A percentile compares a stretch with the other conserved stretches of the same genome.
These are phyloP conservation scores for Cladosporium sp. DNA, from an alignment of 2,329 filamentous ascomycete genomes.

Conservation along the genomic window DNA sequence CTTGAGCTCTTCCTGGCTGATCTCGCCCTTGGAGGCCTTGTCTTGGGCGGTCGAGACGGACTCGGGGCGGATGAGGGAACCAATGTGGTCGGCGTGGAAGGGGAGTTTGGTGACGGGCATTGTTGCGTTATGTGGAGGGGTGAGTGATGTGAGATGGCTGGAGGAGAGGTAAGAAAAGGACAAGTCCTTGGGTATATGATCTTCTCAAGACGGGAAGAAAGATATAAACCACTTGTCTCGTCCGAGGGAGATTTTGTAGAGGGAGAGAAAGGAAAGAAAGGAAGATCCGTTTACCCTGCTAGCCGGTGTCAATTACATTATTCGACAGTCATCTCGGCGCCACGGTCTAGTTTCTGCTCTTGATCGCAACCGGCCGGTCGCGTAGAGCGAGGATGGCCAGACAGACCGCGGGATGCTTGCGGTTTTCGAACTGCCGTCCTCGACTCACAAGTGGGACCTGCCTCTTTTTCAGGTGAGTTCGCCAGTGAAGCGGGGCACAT, in stretches of 20 bases:
- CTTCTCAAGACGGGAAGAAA: background rate
- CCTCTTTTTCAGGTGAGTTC: background rate
- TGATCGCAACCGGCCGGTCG: constrained; percentile 10
- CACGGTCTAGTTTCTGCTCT: background rate
- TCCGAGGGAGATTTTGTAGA: constrained; percentile 1
- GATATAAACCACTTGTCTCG: background rate
- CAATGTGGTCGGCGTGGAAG: constrained; percentile 69
- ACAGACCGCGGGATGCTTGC: background rate
- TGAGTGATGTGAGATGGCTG: background rate
- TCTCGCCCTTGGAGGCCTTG: constrained; percentile 51
- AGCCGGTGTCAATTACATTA: background rate
- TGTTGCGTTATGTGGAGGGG: constrained; percentile 1
- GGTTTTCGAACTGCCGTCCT: constrained; percentile 10
- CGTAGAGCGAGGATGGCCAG: constrained; percentile 1
- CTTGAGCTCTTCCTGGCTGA: constrained; percentile 52
- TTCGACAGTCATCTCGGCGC: constrained; percentile 13
- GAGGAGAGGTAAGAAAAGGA: background rate
- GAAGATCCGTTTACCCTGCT: background rate
- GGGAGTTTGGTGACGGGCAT: constrained; percentile 44
- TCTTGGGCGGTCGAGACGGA: constrained; percentile 57
- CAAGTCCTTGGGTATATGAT: background rate
- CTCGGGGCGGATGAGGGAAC: constrained; percentile 63
- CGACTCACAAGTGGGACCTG: background rate
- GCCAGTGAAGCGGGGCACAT: no score
- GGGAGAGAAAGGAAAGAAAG: constrained; percentile 1